phyloP scores from a whole-genome alignment of 257 asterid species.

The Solanum bukasovii region DNA sequence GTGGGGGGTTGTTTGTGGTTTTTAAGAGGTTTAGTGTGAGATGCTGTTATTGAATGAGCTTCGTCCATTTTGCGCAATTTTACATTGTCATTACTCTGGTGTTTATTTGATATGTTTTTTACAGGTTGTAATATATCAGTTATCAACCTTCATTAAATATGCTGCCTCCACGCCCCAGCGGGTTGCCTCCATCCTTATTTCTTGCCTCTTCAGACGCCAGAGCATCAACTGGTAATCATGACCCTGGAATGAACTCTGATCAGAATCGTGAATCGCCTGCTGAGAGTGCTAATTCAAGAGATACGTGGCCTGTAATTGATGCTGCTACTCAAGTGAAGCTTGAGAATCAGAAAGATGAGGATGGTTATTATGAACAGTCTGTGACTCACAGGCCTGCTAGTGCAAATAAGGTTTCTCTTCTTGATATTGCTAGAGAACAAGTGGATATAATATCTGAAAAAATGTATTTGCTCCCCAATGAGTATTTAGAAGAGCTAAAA shows the following conservation, averaged over 20 bases:
- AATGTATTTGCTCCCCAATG: slow-evolving; percentile 75
- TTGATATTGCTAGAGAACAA: slow-evolving; percentile 72
- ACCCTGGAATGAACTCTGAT: slow-evolving; percentile 67
- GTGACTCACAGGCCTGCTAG: slow-evolving; percentile 48
- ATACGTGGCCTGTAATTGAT: slow-evolving; percentile 82
- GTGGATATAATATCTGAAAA: slow-evolving; percentile 62
- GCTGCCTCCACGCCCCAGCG: slow-evolving; percentile 90
- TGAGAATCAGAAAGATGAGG: slow-evolving; percentile 65
- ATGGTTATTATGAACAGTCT: slow-evolving; percentile 67
- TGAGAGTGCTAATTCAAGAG: slow-evolving; percentile 92
- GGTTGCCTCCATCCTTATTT: slow-evolving; percentile 59
- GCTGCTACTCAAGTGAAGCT: slow-evolving; percentile 37
- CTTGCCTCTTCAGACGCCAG: slow-evolving; percentile 61
- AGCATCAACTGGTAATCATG: slow-evolving; percentile 67
- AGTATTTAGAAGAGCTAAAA: slow-evolving; percentile 65
- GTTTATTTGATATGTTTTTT: slow-evolving; percentile 45
- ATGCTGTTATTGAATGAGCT: background rate
- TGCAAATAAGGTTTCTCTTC: slow-evolving; percentile 68
- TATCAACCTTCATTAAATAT: slow-evolving; percentile 50
- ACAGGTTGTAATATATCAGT: slow-evolving; percentile 12
- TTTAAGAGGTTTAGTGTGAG: background rate
- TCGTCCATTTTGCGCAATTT: background rate
- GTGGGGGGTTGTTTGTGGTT: background rate
- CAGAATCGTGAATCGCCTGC: slow-evolving; percentile 72
- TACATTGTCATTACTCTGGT: background rate